Evolutionary conservation across 2,329 filamentous ascomycete genomes (phyloP).

Genomic region (Aspergillus neotritici): DNA sequence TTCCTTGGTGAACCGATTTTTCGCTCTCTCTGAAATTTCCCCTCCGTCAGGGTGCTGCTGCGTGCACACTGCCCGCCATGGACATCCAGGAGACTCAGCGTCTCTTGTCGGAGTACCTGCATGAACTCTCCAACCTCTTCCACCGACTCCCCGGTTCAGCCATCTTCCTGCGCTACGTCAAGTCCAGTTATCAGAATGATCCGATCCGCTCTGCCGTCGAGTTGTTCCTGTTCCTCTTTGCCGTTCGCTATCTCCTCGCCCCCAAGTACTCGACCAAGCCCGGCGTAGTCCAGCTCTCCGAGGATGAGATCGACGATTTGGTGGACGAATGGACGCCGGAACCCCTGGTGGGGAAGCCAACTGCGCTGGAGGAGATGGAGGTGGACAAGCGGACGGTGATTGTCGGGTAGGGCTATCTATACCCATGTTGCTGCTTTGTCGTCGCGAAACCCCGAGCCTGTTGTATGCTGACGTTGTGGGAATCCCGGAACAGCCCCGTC

Average conservation of each 20-base stretch:
- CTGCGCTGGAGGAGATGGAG: constrained; percentile 70
- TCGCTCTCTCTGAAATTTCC: constrained; percentile 11
- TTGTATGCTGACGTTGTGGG: too few species aligned
- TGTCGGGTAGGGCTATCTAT: constrained; percentile 60
- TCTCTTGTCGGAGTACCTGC: constrained; percentile 50
- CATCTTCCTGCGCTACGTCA: constrained; percentile 90
- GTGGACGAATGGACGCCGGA: constrained; percentile 96
- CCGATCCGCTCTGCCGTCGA: constrained; percentile 91
- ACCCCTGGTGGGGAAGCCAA: constrained; percentile 72
- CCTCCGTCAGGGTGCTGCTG: constrained; percentile 6
- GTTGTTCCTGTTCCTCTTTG: constrained; percentile 88
- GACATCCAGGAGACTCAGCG: constrained; percentile 53
- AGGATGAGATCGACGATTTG: constrained; percentile 96
- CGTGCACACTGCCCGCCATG: constrained; percentile 37
- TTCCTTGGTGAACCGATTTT: constrained; percentile 16
- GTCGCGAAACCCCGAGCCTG: neutral
- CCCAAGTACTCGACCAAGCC: constrained; percentile 91
- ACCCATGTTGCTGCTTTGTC: neutral
- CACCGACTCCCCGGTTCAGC: constrained; percentile 90
- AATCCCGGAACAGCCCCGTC: constrained; percentile 57
- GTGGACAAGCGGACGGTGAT: constrained; percentile 81
- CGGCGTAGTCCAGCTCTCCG: constrained; percentile 80
- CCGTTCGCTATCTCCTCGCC: constrained; percentile 84
- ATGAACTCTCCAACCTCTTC: constrained; percentile 60
- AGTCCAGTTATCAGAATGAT: constrained; percentile 96